These are phyloP conservation scores for Cercospora sojina DNA, from an alignment of 2,329 filamentous ascomycete species.

Conservation along the genomic window DNA sequence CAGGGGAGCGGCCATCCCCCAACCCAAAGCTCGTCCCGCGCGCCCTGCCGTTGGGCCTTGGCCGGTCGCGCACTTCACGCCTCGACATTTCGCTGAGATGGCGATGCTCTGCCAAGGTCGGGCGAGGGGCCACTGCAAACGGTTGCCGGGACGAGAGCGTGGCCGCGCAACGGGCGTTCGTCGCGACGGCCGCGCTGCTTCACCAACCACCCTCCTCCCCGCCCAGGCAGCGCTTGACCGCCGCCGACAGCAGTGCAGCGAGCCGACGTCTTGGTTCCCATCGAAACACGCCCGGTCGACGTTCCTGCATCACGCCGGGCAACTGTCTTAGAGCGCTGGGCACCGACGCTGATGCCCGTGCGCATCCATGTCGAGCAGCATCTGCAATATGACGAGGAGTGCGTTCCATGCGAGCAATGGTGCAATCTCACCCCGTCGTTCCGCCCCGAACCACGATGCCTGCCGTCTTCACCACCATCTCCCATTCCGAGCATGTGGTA, in stretches of 20 bases:
- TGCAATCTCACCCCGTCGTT: background rate
- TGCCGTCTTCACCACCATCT: background rate
- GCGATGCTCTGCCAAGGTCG: background rate
- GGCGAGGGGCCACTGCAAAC: background rate
- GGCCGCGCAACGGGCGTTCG: background rate
- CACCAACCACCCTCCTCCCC: background rate
- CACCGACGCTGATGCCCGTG: background rate
- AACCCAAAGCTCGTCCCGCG: background rate
- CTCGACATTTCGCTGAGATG: background rate
- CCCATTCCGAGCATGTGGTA: background rate
- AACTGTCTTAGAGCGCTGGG: conserved; percentile 4
- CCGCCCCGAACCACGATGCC: background rate
- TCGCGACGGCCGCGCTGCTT: background rate
- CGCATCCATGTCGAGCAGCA: background rate
- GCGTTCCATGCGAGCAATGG: background rate
- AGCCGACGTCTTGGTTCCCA: background rate
- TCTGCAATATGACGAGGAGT: conserved; percentile 1
- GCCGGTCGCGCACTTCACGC: background rate
- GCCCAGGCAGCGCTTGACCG: background rate
- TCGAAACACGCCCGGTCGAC: background rate
- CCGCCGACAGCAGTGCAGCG: background rate
- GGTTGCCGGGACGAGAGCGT: background rate
- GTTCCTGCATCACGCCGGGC: conserved; percentile 1
- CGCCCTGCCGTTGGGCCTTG: background rate
- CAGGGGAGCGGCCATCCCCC: background rate